A percentile compares a stretch with the other conserved stretches of the same genome.
Conservation (phyloP, 2,329 filamentous ascomycete genomes). For the Diaporthe longicolla region DNA sequence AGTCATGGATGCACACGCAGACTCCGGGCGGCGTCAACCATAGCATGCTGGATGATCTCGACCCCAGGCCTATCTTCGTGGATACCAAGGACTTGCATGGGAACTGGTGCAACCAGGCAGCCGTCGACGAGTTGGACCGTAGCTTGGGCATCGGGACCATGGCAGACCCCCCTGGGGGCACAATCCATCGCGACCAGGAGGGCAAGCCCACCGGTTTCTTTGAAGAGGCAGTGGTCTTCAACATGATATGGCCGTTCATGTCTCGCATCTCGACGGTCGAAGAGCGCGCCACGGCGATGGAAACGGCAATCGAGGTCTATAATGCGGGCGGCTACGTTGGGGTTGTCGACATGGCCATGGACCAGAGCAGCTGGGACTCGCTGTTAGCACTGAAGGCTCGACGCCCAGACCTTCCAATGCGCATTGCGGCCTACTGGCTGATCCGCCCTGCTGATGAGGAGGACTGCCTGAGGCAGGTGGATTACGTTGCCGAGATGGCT, state of each 20-base stretch:
- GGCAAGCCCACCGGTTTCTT: slow-evolving; percentile 66
- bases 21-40: slow-evolving; percentile 64
- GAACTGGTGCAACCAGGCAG: slow-evolving; percentile 68
- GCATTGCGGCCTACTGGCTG: slow-evolving; percentile 70
- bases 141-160: slow-evolving; percentile 61
- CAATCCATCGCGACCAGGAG: slow-evolving; percentile 61
- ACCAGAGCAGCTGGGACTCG: slow-evolving; percentile 68
- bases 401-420: slow-evolving; percentile 56
- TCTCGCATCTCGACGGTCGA: slow-evolving; percentile 62
- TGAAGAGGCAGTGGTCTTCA: slow-evolving; percentile 66
- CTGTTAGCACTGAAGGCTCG: slow-evolving; percentile 56
- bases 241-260: slow-evolving; percentile 68
- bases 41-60: slow-evolving; percentile 65
- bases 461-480: slow-evolving; percentile 63
- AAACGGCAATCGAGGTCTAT: slow-evolving; percentile 63
- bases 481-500: slow-evolving; percentile 63
- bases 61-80: slow-evolving; percentile 67
- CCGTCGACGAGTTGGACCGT: slow-evolving; percentile 64
- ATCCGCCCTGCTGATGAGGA: slow-evolving; percentile 62
- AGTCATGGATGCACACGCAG: slow-evolving; percentile 71
- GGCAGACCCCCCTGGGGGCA: slow-evolving; percentile 65
- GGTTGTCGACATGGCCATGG: slow-evolving; percentile 72
- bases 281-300: slow-evolving; percentile 62
- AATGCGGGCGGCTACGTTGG: slow-evolving; percentile 67
- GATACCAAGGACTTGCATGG: slow-evolving; percentile 71